Evolutionary conservation across 106 monocot genomes (phyloP).

Genomic region (Gastrodia elata): DNA sequence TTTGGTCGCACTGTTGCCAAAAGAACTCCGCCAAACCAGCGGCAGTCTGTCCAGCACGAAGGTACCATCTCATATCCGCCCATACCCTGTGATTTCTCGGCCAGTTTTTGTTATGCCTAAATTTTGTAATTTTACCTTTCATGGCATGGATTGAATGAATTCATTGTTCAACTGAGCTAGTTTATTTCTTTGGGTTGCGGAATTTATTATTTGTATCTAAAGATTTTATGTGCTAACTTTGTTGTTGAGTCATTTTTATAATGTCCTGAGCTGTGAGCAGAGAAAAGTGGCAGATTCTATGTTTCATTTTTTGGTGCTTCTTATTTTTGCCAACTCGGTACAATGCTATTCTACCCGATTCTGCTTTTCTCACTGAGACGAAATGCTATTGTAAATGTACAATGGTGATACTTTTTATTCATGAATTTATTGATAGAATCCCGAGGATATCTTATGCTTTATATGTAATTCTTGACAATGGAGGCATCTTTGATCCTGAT

Average conservation of each 20-base stretch:
- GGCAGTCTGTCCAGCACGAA: constrained; percentile 87
- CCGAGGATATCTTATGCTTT: not conserved
- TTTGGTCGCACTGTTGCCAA: constrained; percentile 44
- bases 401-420: not conserved
- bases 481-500: too few relatives aligned
- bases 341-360: not conserved
- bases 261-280: not conserved
- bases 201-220: not conserved
- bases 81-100: not conserved
- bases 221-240: not conserved
- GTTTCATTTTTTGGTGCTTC: not conserved
- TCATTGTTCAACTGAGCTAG: too few relatives aligned
- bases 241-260: not conserved
- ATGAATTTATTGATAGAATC: not conserved
- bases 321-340: not conserved
- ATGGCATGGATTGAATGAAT: not conserved
- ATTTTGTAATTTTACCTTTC: not conserved
- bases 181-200: not conserved
- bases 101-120: not conserved
- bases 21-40: constrained; percentile 51
- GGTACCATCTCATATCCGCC: constrained; percentile 20
- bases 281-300: not conserved
- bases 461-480: too few relatives aligned
- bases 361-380: not conserved
- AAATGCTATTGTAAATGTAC: not conserved